Percentiles rank a stretch among this genome's conserved stretches.
Conservation (phyloP, 1,284 basidiomycete species). For the Exobasidium rhododendri region DNA sequence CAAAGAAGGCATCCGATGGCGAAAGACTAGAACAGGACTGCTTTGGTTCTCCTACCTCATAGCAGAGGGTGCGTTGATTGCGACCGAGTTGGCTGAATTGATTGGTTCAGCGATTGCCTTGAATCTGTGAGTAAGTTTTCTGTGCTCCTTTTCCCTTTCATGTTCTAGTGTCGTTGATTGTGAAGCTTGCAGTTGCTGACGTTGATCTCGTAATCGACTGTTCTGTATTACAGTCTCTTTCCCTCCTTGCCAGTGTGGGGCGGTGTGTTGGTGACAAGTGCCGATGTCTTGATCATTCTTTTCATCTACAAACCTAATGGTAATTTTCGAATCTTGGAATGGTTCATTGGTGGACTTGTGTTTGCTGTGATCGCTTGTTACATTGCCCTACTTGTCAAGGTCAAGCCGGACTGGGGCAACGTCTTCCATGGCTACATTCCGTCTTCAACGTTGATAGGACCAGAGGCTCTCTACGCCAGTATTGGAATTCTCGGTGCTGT, state of each 20-base stretch:
- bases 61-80: conserved; percentile 72
- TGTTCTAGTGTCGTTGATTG: too few relatives aligned
- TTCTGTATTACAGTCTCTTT: conserved; percentile 70
- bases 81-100: conserved; percentile 64
- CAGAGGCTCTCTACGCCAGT: conserved; percentile 70
- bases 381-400: conserved; percentile 71
- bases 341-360: conserved; percentile 64
- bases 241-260: conserved; percentile 62
- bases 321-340: conserved; percentile 62
- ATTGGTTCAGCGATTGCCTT: conserved; percentile 76
- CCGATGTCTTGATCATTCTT: conserved; percentile 74
- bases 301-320: conserved; percentile 55
- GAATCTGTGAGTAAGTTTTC: conserved; percentile 59
- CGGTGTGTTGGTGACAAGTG: conserved; percentile 70
- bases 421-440: conserved; percentile 86
- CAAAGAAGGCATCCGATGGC: conserved; percentile 25
- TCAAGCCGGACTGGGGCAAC: conserved; percentile 70
- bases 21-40: neutral
- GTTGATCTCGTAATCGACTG: too few relatives aligned
- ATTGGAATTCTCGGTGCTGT: conserved; percentile 61
- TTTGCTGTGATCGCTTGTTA: conserved; percentile 64
- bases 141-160: conserved; percentile 20
- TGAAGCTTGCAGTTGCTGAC: neutral
- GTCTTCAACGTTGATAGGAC: conserved; percentile 63
- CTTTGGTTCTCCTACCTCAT: conserved; percentile 60